Conservation (phyloP, 106 monocot genomes). For the Phalaenopsis aphrodite region DNA sequence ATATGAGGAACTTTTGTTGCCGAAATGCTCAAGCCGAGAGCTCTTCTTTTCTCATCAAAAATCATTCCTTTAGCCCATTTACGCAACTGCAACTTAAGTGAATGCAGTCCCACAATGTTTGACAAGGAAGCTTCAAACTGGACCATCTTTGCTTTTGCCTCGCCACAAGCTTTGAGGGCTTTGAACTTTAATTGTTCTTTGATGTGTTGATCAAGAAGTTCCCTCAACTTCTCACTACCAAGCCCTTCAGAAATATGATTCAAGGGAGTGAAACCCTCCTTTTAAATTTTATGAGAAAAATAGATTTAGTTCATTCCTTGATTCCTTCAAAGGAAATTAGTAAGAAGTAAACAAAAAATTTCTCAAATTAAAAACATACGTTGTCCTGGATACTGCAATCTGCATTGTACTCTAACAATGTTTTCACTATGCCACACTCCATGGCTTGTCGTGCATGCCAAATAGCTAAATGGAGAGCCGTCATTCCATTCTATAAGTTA, state of each 20-base stretch:
- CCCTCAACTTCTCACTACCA: slow-evolving; percentile 39
- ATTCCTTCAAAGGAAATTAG: background rate
- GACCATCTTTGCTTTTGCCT: slow-evolving; percentile 57
- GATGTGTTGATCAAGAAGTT: slow-evolving; percentile 43
- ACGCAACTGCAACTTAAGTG: slow-evolving; percentile 62
- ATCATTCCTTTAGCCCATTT: slow-evolving; percentile 94
- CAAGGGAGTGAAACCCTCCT: slow-evolving; percentile 76
- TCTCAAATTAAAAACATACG: slow-evolving; percentile 22
- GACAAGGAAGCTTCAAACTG: slow-evolving; percentile 75
- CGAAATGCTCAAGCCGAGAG: slow-evolving; percentile 66
- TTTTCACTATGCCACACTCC: slow-evolving; percentile 57
- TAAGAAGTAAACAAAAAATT: background rate
- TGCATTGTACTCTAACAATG: slow-evolving; percentile 59
- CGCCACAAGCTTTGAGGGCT: slow-evolving; percentile 45
- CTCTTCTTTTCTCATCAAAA: slow-evolving; percentile 85
- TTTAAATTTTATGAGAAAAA: background rate
- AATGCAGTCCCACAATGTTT: slow-evolving; percentile 65
- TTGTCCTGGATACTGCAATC: slow-evolving; percentile 64
- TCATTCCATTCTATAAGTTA: slow-evolving; percentile 84
- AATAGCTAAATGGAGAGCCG: slow-evolving; percentile 82
- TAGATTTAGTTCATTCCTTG: background rate
- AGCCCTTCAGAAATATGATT: slow-evolving; percentile 48
- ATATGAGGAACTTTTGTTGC: slow-evolving; percentile 75
- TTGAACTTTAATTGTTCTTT: slow-evolving; percentile 60
- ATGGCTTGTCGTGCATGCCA: slow-evolving; percentile 64